Evolutionary conservation across 306 rosid genomes (phyloP), one percentile per base, ranked within the genome.

Genomic region (Neltuma alba): DNA sequence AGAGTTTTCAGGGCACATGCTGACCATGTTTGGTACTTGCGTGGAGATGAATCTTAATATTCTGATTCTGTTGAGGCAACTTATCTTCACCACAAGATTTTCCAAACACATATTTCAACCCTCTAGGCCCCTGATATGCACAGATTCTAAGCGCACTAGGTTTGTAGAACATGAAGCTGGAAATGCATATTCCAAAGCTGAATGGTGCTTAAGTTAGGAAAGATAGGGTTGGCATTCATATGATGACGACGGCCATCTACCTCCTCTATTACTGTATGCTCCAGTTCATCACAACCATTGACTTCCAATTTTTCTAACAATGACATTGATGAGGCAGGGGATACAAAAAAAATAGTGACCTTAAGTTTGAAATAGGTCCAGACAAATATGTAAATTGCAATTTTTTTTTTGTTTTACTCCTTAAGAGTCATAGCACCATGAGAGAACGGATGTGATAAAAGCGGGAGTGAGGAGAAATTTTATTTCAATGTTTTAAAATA

Each of bases 71-170:
- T 8, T 42, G 54, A 21, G 52, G 33, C 13, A 20, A 66, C 31
- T 41, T 3, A 33, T 63, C 42, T 2, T 34, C 8, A 5, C 2
- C 45, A 69, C 18, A 16, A 9, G 13, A 68, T 57, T 69, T 38
- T 6, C 77, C 72, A 33, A 81, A 81, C 7, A 81, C 12, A 57
- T 52, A 66, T 25, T 58, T 58, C 66, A 81, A 27, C 28, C 42
- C 30, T 7, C 37, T 68, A 50, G 76, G 16, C 0, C 33, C 3
- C 1, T 4, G 8, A 81, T 44, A 18, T 25, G 15, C 2, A 81
- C 12, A n/a, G 8, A 47, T 47, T 75, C 18, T 42, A 81, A 45
- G n/a, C 58, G 45, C 11, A 16, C 58, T 4, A 81, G 63, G 37
- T 33, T 41, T 44, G 7, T 36, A 10, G 57, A 68, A 75, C 36